phyloP scores from a whole-genome alignment of 2,329 filamentous ascomycete genomes.

The Dothidotthia symphoricarpi region DNA sequence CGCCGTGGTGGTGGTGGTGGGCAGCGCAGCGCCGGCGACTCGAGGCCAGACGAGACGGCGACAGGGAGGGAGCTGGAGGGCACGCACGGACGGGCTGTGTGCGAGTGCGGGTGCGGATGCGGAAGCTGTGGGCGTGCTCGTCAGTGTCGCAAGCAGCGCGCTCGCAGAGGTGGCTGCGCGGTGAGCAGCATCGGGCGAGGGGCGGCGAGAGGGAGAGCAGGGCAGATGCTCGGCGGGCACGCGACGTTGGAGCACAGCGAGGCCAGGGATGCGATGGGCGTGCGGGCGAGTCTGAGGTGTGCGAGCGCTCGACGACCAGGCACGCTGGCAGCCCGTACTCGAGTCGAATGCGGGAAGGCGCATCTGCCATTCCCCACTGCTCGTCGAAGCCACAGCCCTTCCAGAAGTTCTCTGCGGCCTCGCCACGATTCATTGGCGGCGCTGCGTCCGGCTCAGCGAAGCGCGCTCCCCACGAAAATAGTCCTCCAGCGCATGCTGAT shows the following conservation, averaged over 20 bases:
- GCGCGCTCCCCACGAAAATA: too few relatives aligned
- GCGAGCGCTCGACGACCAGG: constrained; percentile 5
- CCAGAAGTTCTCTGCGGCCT: constrained; percentile 6
- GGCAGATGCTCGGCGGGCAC: constrained; percentile 3
- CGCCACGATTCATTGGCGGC: neutral
- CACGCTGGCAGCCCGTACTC: too few relatives aligned
- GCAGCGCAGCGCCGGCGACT: constrained; percentile 1
- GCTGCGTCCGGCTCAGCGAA: neutral
- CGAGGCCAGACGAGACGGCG: neutral
- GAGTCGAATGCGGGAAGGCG: too few relatives aligned
- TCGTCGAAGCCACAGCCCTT: constrained; percentile 7
- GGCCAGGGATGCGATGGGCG: neutral
- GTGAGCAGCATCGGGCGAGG: constrained; percentile 33
- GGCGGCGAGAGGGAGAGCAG: constrained; percentile 5
- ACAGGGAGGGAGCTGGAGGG: constrained; percentile 1
- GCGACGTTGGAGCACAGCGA: constrained; percentile 1
- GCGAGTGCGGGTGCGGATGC: constrained; percentile 1
- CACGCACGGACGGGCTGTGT: constrained; percentile 5
- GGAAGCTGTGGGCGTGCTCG: constrained; percentile 4
- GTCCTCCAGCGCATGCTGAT: too few relatives aligned
- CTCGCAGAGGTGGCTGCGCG: constrained; percentile 26
- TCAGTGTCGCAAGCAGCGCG: constrained; percentile 38
- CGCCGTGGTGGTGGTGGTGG: neutral
- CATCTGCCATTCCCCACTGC: neutral
- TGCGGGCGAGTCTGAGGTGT: too few relatives aligned